A percentile compares a stretch with the other conserved stretches of the same genome.
Evolutionary conservation across 1,284 basidiomycete species (phyloP).

Genomic region (Heterobasidion parviporum): DNA sequence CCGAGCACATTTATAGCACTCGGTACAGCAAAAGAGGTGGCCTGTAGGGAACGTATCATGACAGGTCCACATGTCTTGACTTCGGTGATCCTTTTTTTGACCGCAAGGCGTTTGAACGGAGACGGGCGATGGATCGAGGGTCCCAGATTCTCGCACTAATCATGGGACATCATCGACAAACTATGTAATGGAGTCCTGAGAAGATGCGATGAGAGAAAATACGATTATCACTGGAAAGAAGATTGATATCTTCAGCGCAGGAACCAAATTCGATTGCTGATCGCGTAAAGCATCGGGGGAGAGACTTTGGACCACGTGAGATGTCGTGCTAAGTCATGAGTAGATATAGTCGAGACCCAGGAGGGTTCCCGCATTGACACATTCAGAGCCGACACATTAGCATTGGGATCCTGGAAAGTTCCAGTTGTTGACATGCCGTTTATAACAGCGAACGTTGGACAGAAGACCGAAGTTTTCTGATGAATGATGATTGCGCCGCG

Average conservation of each 20-base stretch:
- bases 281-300: not conserved
- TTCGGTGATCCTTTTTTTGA: too few species aligned
- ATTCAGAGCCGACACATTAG: not conserved
- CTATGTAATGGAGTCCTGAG: not conserved
- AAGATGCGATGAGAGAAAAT: not conserved
- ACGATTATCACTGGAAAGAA: not conserved
- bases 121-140: too few species aligned
- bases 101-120: too few species aligned
- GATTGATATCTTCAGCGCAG: not conserved
- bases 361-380: not conserved
- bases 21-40: too few species aligned
- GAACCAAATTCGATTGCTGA: not conserved
- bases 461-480: not conserved
- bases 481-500: not conserved
- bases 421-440: not conserved
- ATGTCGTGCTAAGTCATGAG: not conserved
- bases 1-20: too few species aligned
- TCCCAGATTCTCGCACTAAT: too few species aligned
- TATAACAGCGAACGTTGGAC: not conserved
- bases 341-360: not conserved
- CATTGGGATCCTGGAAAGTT: not conserved
- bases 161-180: too few species aligned
- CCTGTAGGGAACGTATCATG: too few species aligned
- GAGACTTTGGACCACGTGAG: not conserved
- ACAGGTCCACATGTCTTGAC: too few species aligned